phyloP scores from a whole-genome alignment of 2,329 filamentous ascomycete species.

The Sclerotinia borealis region DNA sequence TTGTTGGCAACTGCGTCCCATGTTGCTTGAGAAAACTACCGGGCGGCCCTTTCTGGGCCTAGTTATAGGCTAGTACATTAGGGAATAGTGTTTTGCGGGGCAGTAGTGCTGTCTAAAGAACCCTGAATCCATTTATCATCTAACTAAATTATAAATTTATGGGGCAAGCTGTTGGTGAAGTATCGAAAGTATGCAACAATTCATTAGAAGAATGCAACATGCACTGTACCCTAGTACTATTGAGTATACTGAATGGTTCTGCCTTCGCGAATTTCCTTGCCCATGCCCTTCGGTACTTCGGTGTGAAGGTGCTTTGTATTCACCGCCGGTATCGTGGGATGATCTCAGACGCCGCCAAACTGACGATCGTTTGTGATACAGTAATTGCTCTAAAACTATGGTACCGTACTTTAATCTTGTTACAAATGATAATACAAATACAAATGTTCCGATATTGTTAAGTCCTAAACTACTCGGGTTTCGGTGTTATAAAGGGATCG shows the following conservation, averaged over 20 bases:
- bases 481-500: slow-evolving; percentile 2
- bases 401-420: neutral
- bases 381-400: neutral
- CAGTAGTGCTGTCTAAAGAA: neutral
- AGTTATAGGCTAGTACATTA: neutral
- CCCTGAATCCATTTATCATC: slow-evolving; percentile 3
- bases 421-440: too few relatives aligned
- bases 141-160: neutral
- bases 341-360: neutral
- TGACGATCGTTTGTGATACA: neutral
- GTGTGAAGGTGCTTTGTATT: neutral
- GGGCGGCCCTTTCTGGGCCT: neutral
- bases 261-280: neutral
- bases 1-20: slow-evolving; percentile 5
- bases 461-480: neutral
- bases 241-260: neutral
- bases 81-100: slow-evolving; percentile 8
- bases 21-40: neutral
- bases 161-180: neutral
- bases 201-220: neutral
- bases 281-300: neutral
- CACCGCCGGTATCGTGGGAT: neutral
- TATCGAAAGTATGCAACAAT: neutral
- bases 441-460: neutral
- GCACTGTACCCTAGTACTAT: neutral